Evolutionary conservation across 2,329 filamentous ascomycete genomes (phyloP), one percentile per base, ranked within the genome.

Genomic region (Botryotinia narcissicola): DNA sequence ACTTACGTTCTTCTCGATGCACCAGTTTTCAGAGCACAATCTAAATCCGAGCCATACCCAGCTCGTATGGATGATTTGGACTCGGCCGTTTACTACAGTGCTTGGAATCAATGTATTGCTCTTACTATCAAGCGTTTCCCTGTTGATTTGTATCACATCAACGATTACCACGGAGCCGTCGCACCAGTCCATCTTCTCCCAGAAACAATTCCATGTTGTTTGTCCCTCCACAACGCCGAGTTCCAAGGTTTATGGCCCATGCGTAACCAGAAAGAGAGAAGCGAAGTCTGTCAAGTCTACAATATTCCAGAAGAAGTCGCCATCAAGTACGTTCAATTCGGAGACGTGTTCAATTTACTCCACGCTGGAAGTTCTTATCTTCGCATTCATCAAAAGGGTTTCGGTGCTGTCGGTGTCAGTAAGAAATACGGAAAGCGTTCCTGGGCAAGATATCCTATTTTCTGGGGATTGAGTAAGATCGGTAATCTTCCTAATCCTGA

Each of bases 221-320:
- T 92, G 14, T 91, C 89, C 0, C 86, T 92, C 20, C 90, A 92
- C 80, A 92, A 92, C 76, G 90, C 90, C 68, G 90, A 92, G 76
- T 92, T 92, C 77, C 90, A 92, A 79, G 90, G 90, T 68, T 82
- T 91, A 35, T 92, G 90, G 90, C 88, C 89, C 0, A 90, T 92
- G 86, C 84, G 90, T 16, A 89, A 86, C 14, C 84, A 86, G 12
- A 85, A 87, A 62, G 90, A 92, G 77, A 85, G 86, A 73, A 86
- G 86, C 59, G 90, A 92, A 80, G 88, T 92, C 6, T 91, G 89
- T 79, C 84, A 85, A 6, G 88, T 91, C 48, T 92, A 90, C 82
- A 91, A 91, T 76, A 82, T 92, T 37, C 84, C 86, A 22, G 80
- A 86, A 18, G 85, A 89, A 14, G 82, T 88, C 48, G 89, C 88